phyloP scores from a whole-genome alignment of 2,329 filamentous ascomycete genomes.

The Emergomyces orientalis region DNA sequence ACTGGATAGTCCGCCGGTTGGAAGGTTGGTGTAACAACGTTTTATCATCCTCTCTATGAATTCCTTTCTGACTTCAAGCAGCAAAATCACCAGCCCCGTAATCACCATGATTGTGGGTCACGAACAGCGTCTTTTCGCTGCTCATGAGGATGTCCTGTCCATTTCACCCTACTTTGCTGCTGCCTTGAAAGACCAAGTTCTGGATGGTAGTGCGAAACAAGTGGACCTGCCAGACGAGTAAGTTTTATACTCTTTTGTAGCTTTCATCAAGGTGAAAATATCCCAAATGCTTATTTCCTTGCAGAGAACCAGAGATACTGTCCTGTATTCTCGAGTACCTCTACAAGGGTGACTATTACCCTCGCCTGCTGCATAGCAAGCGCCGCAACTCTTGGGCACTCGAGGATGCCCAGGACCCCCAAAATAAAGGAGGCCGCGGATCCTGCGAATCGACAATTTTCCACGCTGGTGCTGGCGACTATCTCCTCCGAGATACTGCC shows the following conservation, averaged over 20 bases:
- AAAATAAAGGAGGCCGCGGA: constrained; percentile 49
- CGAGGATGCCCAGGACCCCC: constrained; percentile 56
- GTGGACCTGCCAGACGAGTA: constrained; percentile 62
- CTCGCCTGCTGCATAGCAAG: constrained; percentile 78
- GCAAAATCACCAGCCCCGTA: constrained; percentile 58
- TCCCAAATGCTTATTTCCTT: constrained; percentile 28
- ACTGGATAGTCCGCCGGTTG: constrained; percentile 52
- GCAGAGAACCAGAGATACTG: constrained; percentile 83
- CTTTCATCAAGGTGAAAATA: not conserved
- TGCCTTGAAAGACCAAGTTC: constrained; percentile 61
- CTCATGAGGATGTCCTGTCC: constrained; percentile 83
- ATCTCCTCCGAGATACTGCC: constrained; percentile 82
- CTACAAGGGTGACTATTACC: constrained; percentile 95
- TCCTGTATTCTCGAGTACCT: constrained; percentile 91
- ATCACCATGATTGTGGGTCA: constrained; percentile 75
- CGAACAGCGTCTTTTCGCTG: constrained; percentile 84
- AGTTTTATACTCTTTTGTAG: constrained; percentile 9
- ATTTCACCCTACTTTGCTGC: constrained; percentile 76
- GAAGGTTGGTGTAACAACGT: constrained; percentile 33
- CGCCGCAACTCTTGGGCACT: constrained; percentile 81
- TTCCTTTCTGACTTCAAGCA: constrained; percentile 17
- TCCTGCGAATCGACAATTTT: constrained; percentile 68
- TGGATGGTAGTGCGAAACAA: constrained; percentile 61
- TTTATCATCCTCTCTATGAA: constrained; percentile 1
- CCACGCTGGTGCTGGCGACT: constrained; percentile 61